Evolutionary conservation across 2,329 filamentous ascomycete species (phyloP), one percentile per base, ranked within the genome.

Genomic region (Beauveria australis): DNA sequence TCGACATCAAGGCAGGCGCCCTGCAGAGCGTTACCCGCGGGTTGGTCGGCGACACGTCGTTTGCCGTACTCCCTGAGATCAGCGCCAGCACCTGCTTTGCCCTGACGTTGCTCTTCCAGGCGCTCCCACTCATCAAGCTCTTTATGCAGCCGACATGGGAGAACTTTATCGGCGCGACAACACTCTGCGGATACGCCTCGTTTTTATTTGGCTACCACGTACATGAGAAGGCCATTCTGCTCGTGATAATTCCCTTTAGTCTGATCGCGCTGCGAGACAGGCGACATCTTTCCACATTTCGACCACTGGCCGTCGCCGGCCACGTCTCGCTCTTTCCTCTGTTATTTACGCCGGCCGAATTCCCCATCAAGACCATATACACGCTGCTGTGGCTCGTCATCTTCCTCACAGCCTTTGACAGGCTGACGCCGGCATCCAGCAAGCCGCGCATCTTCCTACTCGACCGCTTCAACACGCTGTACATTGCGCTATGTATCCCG

Each of bases 191-290:
- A 62, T 99, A 97, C 71, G 89, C 93, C 0, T 97, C 93, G 0
- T 99, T 99, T 76, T 81, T 99, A 10, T 97, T 97, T 67, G 93
- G 94, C 61, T 99, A 93, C 92, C 94, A 99, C 70, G 94, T 99
- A 9, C 94, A 99, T 69, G 94, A 99, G 72, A 99, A 99, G 75
- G 94, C 94, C 1, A 89, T 99, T 61, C 82, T 99, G 24, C 83
- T 97, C 22, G 89, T 97, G 70, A 92, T 99, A 66, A 89, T 97
- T 53, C 94, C 94, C 0, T 97, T 97, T 78, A 95, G 90, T 67
- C 82, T 99, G 63, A 88, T 97, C 63, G 92, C 93, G 0, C 83
- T 97, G 56, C 89, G 89, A 71, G 92, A 97, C 72, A 85, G 94
- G 56, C 87, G 94, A 28, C 92, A 96, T 70, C 86, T 97, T 37